These are phyloP conservation scores for Friedmanniomyces simplex DNA, from an alignment of 495 filamentous ascomycete genomes.

Conservation along the genomic window DNA sequence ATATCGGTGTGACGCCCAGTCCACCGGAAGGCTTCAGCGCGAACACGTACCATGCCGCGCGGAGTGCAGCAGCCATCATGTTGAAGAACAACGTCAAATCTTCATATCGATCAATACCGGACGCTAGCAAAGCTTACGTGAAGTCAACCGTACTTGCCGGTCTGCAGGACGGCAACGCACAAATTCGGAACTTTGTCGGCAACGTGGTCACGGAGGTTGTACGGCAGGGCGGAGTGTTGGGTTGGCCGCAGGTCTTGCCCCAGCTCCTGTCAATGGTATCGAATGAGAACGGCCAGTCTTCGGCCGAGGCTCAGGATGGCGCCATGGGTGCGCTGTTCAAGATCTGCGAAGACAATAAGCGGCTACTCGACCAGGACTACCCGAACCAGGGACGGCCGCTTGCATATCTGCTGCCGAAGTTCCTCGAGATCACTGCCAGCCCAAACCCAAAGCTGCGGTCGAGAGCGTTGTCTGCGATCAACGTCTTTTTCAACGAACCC, in stretches of 20 bases:
- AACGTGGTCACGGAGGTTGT: slow-evolving; percentile 95
- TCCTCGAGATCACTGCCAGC: slow-evolving; percentile 74
- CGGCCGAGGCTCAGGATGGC: slow-evolving; percentile 71
- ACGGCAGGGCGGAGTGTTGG: slow-evolving; percentile 68
- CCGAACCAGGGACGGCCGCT: slow-evolving; percentile 68
- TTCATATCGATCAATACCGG: slow-evolving; percentile 59
- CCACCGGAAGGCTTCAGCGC: slow-evolving; percentile 47
- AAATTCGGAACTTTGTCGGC: slow-evolving; percentile 81
- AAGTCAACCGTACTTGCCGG: slow-evolving; percentile 65
- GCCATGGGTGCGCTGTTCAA: slow-evolving; percentile 87
- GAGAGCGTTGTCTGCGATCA: slow-evolving; percentile 70
- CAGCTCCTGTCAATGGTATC: slow-evolving; percentile 65
- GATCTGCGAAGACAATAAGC: slow-evolving; percentile 93
- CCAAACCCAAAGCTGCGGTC: slow-evolving; percentile 65
- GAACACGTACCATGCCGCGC: slow-evolving; percentile 58
- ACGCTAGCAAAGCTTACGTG: slow-evolving; percentile 58
- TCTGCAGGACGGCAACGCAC: slow-evolving; percentile 67
- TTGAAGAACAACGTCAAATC: slow-evolving; percentile 84
- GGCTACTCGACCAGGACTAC: slow-evolving; percentile 74
- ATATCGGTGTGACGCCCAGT: slow-evolving; percentile 65
- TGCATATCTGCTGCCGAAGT: slow-evolving; percentile 79
- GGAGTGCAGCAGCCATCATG: slow-evolving; percentile 81
- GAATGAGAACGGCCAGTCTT: slow-evolving; percentile 57
- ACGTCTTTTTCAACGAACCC: slow-evolving; percentile 78
- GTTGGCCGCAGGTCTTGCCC: slow-evolving; percentile 86